Base-by-base conservation (phyloP, 148 eudicot genomes). In the Cornus kousa region DNA sequence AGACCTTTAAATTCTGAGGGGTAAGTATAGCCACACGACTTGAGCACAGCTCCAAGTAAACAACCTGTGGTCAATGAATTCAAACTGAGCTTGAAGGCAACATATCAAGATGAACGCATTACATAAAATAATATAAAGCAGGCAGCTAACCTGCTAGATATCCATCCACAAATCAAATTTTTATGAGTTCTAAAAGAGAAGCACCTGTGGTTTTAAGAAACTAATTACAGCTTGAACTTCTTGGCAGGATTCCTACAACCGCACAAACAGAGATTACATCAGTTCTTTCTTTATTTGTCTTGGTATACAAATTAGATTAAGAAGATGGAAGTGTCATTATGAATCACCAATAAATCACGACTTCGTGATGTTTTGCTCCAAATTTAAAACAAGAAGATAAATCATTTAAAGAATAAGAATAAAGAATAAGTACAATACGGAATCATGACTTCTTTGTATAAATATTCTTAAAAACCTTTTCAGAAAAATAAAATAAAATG, bases 11-110 rank as follows among this genome's bases (percentile, higher is more conserved):
- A 80, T 92, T 86, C 69, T 85, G 88, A 74, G 90, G 94, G 68
- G 90, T 86, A 74, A 96, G 98, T 73, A 92, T 77, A 76, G 91
- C 78, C 81, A 94, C 91, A 62, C 99, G 97, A 78, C 94, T 88
- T 71, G 99, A 77, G 80, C 98, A 94, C 71, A 96, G 80, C 87
- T 96, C 99, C 89, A 96, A 87, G 84, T 91, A 96, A 37, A 96
- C 99, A 81, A 88, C 98, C 99, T 96, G 86, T 19, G 74, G 35
- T 50, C 59, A 71, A 80, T 10, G 62, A 10, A 19, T 68, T 48
- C 23, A 71, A 17, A 85, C 7, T 57, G 32, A 65, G 69, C 28
- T 50, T 78, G n/a, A 77, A 32, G 35, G 23, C 66, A 66, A 62
- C 7, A 68, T 48, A 28, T 39, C 10, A 59, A 35, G 9, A 74